Evolutionary conservation across 2,329 filamentous ascomycete species (phyloP).

Genomic region (Hypoxylon sp.): DNA sequence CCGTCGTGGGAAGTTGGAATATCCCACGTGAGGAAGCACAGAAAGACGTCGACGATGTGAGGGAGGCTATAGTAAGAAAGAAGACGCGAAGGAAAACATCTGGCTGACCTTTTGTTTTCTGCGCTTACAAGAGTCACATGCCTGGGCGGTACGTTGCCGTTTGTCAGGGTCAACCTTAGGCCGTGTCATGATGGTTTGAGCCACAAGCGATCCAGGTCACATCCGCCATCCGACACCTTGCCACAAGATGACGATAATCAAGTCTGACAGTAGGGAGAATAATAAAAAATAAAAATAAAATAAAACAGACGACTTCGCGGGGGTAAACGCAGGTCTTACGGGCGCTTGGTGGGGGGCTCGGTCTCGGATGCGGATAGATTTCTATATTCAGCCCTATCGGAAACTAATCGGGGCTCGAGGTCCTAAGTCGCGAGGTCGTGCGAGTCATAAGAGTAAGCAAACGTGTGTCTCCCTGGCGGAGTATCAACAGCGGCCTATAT

Average conservation of each 20-base stretch:
- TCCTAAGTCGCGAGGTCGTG: conserved; percentile 33
- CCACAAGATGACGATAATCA: conserved; percentile 39
- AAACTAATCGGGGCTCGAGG: conserved; percentile 36
- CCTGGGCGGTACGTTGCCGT: conserved; percentile 68
- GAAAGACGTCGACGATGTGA: conserved; percentile 24
- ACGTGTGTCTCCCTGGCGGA: conserved; percentile 33
- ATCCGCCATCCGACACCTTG: conserved; percentile 47
- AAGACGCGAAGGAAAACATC: conserved; percentile 4
- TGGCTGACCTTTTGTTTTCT: conserved; percentile 71
- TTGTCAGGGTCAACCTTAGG: conserved; percentile 65
- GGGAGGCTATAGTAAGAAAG: conserved; percentile 14
- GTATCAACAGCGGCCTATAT: conserved; percentile 38
- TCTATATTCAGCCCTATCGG: conserved; percentile 44
- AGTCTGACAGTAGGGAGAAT: conserved; percentile 36
- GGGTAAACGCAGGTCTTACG: conserved; percentile 43
- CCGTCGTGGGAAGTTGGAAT: conserved; percentile 6
- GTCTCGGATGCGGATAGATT: conserved; percentile 46
- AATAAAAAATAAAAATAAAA: conserved; percentile 14
- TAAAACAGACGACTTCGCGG: conserved; percentile 37
- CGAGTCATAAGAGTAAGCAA: conserved; percentile 27
- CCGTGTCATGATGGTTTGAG: conserved; percentile 54
- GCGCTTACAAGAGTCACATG: conserved; percentile 70
- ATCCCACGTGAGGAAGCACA: conserved; percentile 9
- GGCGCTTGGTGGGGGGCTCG: conserved; percentile 37
- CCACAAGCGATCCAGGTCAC: conserved; percentile 42